Conservation (phyloP, 352 stramenopile species). For the Elongisporangium undulatum region DNA sequence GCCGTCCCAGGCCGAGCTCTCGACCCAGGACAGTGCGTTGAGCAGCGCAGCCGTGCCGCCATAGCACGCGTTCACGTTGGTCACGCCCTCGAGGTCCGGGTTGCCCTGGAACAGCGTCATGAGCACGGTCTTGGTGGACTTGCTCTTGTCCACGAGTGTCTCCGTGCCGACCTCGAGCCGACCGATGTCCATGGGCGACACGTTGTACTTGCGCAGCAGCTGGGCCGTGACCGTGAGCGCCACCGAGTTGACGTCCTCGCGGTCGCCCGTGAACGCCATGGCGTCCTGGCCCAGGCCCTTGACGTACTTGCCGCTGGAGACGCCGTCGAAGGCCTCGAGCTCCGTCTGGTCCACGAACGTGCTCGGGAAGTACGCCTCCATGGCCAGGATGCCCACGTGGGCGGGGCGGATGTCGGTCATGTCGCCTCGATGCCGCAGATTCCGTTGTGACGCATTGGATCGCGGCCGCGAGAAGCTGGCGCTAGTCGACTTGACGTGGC, state of each 20-base stretch:
- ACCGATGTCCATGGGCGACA: conserved; percentile 76
- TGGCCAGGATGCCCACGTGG: conserved; percentile 95
- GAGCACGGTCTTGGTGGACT: conserved; percentile 80
- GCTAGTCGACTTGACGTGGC: not conserved
- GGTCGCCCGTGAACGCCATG: conserved; percentile 67
- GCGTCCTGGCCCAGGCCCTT: conserved; percentile 52
- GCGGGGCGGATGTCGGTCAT: conserved; percentile 18
- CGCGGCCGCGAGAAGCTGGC: not conserved
- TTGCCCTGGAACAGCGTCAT: conserved; percentile 72
- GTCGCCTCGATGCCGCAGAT: not conserved
- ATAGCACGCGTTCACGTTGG: conserved; percentile 97
- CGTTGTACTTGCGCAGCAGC: conserved; percentile 49
- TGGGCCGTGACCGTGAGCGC: conserved; percentile 51
- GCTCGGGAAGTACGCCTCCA: conserved; percentile 95
- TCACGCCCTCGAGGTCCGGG: conserved; percentile 82
- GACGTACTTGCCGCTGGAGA: conserved; percentile 66
- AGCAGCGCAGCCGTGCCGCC: conserved; percentile 95
- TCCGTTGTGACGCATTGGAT: not conserved
- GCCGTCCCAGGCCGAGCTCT: conserved; percentile 91
- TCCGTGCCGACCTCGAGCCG: conserved; percentile 97
- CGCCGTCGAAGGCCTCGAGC: conserved; percentile 91
- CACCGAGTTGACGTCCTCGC: conserved; percentile 71
- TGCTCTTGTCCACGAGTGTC: conserved; percentile 90
- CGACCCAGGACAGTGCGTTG: conserved; percentile 96
- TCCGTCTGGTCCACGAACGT: conserved; percentile 93